Percentiles rank a stretch among this genome's conserved stretches.
Evolutionary conservation across 1,139 yeast genomes (phyloP).

Genomic region (Scheffersomyces stambukii): DNA sequence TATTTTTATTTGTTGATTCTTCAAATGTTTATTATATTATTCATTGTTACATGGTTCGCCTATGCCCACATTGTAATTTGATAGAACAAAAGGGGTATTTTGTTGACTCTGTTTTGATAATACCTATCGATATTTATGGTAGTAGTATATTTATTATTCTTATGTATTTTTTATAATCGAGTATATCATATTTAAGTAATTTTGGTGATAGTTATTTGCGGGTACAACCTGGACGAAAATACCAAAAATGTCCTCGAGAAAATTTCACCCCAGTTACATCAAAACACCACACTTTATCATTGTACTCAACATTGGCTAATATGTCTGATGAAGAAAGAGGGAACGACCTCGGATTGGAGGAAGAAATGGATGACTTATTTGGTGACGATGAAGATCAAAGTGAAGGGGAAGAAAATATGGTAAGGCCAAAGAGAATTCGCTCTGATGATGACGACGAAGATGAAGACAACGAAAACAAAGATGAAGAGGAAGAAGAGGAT

Average conservation of each 20-base stretch:
- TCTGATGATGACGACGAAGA: slow-evolving; percentile 19
- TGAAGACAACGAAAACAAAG: slow-evolving; percentile 21
- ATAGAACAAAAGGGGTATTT: too few species aligned
- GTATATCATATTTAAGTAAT: background rate
- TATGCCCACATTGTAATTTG: too few species aligned
- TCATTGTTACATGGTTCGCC: too few species aligned
- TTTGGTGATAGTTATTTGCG: background rate
- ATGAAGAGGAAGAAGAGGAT: slow-evolving; percentile 10
- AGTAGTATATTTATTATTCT: background rate
- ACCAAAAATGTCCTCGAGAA: background rate
- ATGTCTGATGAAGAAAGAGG: slow-evolving; percentile 10
- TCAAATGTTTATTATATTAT: too few species aligned
- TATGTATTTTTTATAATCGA: slow-evolving; percentile 2
- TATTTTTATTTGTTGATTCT: too few species aligned
- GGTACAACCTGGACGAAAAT: background rate
- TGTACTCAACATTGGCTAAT: slow-evolving; percentile 1
- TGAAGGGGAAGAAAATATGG: slow-evolving; percentile 11
- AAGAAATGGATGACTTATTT: slow-evolving; percentile 43
- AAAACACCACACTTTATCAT: background rate
- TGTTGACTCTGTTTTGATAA: slow-evolving; percentile 2
- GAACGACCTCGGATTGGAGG: slow-evolving; percentile 12
- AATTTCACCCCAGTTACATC: background rate
- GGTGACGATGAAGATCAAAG: slow-evolving; percentile 43
- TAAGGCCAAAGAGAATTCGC: slow-evolving; percentile 11
- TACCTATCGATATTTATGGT: background rate